Conservation (phyloP, 352 stramenopile genomes). For the Phytophthora palmivora region DNA sequence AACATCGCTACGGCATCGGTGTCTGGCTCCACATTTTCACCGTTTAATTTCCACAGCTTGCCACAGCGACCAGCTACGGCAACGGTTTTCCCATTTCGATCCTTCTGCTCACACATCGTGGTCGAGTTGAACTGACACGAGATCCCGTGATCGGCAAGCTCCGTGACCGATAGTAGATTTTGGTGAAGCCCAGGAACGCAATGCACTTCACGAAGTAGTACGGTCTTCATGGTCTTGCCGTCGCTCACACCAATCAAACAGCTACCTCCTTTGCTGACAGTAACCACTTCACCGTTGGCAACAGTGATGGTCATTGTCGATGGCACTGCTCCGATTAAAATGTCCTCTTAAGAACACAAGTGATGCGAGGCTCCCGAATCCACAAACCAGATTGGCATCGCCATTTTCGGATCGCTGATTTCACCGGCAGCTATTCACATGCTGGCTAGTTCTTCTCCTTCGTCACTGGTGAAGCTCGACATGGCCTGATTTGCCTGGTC, state of each 20-base stretch:
- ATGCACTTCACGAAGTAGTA: no score
- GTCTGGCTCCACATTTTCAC: not conserved
- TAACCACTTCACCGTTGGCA: conserved; percentile 4
- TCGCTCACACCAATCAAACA: not conserved
- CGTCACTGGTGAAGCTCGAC: no score
- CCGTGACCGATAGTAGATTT: conserved; percentile 4
- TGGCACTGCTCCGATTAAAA: not conserved
- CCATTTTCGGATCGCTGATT: no score
- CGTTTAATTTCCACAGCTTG: not conserved
- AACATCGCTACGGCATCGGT: conserved; percentile 4
- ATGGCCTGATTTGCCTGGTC: no score
- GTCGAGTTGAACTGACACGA: not conserved
- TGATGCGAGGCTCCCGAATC: conserved; percentile 6
- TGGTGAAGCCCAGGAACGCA: conserved; percentile 1
- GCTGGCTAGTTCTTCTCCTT: no score
- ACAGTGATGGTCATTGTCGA: conserved; percentile 5
- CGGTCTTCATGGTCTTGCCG: not conserved
- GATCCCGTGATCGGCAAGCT: conserved; percentile 4
- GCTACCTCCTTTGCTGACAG: not conserved
- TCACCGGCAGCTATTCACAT: no score
- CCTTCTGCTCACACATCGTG: not conserved
- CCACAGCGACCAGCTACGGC: not conserved
- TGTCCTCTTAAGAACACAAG: not conserved
- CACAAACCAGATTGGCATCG: not conserved
- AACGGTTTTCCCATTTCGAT: not conserved